Percentiles rank a stretch among this genome's conserved stretches.
phyloP scores from a whole-genome alignment of 2,329 filamentous ascomycete species.

The Verticillium klebahnii region DNA sequence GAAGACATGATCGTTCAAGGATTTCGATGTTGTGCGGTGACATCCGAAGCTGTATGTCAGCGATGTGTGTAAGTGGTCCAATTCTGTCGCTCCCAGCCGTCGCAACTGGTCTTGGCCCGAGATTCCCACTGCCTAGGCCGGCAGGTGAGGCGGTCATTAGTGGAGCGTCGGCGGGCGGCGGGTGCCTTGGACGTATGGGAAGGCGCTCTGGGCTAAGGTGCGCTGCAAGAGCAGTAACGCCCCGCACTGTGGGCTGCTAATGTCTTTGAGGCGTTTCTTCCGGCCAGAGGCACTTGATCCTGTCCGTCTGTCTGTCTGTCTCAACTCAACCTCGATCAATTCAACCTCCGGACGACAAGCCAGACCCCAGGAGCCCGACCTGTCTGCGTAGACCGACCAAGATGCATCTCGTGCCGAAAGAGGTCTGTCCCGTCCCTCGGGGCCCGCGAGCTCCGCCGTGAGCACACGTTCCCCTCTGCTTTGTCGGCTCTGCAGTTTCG shows the following conservation, averaged over 20 bases:
- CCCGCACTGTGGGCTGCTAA: neutral
- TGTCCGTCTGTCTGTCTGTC: neutral
- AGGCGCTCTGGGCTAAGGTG: neutral
- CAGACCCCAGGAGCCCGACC: neutral
- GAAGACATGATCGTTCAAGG: neutral
- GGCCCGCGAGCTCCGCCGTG: constrained; percentile 1
- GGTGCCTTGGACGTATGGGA: neutral
- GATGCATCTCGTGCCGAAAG: constrained; percentile 46
- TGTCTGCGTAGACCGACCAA: constrained; percentile 3
- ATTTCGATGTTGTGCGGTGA: neutral
- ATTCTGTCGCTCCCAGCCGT: no score
- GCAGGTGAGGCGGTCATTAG: neutral
- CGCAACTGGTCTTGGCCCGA: no score
- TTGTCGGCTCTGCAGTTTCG: neutral
- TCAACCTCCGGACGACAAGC: neutral
- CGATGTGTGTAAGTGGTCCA: no score
- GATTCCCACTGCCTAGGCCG: no score
- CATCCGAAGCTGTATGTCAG: no score
- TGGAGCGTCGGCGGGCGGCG: neutral
- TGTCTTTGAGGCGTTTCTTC: neutral
- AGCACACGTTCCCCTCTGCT: neutral
- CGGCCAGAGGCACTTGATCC: neutral
- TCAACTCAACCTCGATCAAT: constrained; percentile 1
- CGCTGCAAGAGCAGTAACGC: neutral
- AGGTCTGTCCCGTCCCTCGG: constrained; percentile 28